A percentile compares a stretch with the other conserved stretches of the same genome.
phyloP scores from a whole-genome alignment of 2,329 filamentous ascomycete species.

The Beauveria caledonica region DNA sequence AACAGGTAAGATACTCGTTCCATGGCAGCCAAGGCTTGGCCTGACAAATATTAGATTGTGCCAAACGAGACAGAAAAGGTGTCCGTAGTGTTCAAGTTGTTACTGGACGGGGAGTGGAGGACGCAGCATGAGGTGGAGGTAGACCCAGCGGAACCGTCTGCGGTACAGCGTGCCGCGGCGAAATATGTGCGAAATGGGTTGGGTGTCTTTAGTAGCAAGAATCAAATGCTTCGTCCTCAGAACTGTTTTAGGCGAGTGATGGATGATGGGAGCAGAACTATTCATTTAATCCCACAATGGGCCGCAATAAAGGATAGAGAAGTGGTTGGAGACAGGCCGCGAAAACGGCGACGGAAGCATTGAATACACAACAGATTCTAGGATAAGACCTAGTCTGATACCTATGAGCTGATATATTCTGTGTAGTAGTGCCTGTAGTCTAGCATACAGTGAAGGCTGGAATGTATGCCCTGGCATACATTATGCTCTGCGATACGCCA shows the following conservation, averaged over 20 bases:
- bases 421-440: not conserved
- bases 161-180: not conserved
- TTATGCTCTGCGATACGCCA: not conserved
- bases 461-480: not conserved
- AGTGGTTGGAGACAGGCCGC: not conserved
- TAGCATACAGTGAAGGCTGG: not conserved
- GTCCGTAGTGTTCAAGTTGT: not conserved
- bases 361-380: not conserved
- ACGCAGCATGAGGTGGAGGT: not conserved
- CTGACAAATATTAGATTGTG: not conserved
- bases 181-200: not conserved
- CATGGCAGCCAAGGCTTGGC: not conserved
- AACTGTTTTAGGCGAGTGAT: slow-evolving; percentile 1
- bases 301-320: not conserved
- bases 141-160: not conserved
- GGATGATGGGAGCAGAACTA: not conserved
- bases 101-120: not conserved
- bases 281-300: slow-evolving; percentile 3
- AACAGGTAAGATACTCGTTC: not conserved
- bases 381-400: not conserved
- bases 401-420: not conserved
- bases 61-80: not conserved
- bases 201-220: slow-evolving; percentile 1
- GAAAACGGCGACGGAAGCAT: not conserved
- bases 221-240: slow-evolving; percentile 1